phyloP scores from a whole-genome alignment of 2,329 filamentous ascomycete genomes.

The Fusarium poae region DNA sequence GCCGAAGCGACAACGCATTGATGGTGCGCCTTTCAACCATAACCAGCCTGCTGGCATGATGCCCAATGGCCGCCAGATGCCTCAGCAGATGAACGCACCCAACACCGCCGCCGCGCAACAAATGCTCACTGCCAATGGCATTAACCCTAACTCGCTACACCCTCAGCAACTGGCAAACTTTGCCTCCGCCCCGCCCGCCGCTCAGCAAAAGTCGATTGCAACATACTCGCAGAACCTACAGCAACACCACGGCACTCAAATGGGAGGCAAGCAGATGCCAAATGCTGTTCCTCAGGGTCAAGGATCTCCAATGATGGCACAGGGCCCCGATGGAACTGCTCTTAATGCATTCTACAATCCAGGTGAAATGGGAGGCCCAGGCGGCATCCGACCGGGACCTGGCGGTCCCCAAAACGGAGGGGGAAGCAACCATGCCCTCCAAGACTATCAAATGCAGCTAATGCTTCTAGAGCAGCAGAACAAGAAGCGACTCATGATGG shows the following conservation, averaged over 20 bases:
- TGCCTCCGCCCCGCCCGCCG: slow-evolving; percentile 66
- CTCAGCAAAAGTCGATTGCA: slow-evolving; percentile 86
- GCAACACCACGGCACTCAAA: slow-evolving; percentile 83
- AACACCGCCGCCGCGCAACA: slow-evolving; percentile 67
- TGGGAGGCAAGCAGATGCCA: slow-evolving; percentile 84
- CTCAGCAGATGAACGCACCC: slow-evolving; percentile 72
- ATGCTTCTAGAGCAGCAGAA: slow-evolving; percentile 91
- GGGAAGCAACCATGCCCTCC: slow-evolving; percentile 80
- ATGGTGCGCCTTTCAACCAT: slow-evolving; percentile 77
- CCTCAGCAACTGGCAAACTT: slow-evolving; percentile 79
- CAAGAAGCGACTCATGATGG: slow-evolving; percentile 88
- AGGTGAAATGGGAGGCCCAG: slow-evolving; percentile 68
- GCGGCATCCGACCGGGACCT: slow-evolving; percentile 69
- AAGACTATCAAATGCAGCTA: slow-evolving; percentile 91
- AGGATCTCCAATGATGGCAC: slow-evolving; percentile 84
- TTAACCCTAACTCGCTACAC: slow-evolving; percentile 80
- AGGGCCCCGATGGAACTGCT: slow-evolving; percentile 73
- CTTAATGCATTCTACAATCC: slow-evolving; percentile 74
- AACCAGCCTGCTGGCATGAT: slow-evolving; percentile 75
- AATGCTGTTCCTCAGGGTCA: slow-evolving; percentile 80
- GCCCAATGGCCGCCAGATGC: slow-evolving; percentile 81
- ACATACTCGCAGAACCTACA: slow-evolving; percentile 88
- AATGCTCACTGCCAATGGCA: slow-evolving; percentile 75
- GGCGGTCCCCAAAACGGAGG: slow-evolving; percentile 62
- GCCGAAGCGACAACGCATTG: slow-evolving; percentile 87